Percentiles rank a stretch among this genome's conserved stretches.
phyloP scores from a whole-genome alignment of 2,329 filamentous ascomycete species.

The Lachnellula willkommii region DNA sequence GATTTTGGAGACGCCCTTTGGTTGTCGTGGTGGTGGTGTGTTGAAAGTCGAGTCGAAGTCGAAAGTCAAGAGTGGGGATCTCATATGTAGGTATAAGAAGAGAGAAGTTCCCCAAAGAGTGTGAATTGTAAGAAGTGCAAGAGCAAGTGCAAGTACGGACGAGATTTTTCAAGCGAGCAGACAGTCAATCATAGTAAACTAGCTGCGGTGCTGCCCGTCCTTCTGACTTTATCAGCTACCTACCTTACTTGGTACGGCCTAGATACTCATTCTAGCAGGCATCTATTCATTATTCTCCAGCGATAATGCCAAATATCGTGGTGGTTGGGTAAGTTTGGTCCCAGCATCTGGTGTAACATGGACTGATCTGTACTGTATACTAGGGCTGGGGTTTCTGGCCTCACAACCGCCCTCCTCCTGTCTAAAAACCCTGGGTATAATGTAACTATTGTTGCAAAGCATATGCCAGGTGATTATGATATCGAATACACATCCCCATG shows the following conservation, averaged over 20 bases:
- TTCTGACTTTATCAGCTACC: no score
- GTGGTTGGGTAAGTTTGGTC: conserved; percentile 32
- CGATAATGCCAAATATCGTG: conserved; percentile 33
- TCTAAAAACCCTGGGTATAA: conserved; percentile 50
- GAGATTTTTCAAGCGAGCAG: no score
- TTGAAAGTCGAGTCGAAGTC: no score
- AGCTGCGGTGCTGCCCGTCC: no score
- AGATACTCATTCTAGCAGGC: neutral
- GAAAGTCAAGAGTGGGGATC: no score
- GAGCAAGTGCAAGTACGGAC: no score
- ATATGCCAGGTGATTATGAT: conserved; percentile 91
- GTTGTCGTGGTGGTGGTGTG: no score
- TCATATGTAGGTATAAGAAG: no score
- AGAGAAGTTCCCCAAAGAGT: no score
- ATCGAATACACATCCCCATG: conserved; percentile 87
- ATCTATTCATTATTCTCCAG: neutral
- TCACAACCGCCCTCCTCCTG: conserved; percentile 59
- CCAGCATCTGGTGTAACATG: neutral
- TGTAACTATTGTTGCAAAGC: conserved; percentile 72
- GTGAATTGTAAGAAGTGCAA: no score
- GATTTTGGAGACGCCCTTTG: no score
- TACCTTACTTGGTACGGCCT: neutral
- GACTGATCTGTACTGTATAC: conserved; percentile 1
- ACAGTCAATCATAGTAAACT: no score
- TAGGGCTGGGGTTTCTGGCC: conserved; percentile 60